These are phyloP conservation scores for Phoma sp. DNA, from an alignment of 2,329 filamentous ascomycete genomes.

Conservation along the genomic window DNA sequence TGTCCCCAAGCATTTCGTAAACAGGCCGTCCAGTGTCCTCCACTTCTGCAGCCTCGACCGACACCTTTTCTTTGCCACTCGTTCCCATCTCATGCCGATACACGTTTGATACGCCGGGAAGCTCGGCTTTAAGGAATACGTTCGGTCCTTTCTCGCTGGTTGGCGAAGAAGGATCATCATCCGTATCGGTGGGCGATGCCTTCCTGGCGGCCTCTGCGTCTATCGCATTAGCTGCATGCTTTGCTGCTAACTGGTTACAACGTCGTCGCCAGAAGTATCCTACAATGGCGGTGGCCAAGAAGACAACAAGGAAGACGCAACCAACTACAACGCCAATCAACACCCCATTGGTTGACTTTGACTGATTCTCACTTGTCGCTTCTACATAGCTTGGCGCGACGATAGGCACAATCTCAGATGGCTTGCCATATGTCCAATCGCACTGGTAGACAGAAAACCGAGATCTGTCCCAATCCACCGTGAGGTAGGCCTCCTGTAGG, in stretches of 20 bases:
- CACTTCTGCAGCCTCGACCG: constrained; percentile 34
- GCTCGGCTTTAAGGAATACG: constrained; percentile 55
- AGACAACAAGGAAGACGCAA: constrained; percentile 40
- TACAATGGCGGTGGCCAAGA: constrained; percentile 37
- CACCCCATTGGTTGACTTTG: constrained; percentile 38
- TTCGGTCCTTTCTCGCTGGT: constrained; percentile 30
- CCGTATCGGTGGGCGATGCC: constrained; percentile 22
- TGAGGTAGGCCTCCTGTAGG: constrained; percentile 68
- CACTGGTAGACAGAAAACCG: constrained; percentile 55
- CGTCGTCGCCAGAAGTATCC: constrained; percentile 45
- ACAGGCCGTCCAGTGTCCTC: constrained; percentile 48
- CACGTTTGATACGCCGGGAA: constrained; percentile 42
- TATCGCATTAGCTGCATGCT: constrained; percentile 30
- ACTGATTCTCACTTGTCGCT: background rate
- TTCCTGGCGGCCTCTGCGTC: constrained; percentile 30
- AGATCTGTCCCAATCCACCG: constrained; percentile 56
- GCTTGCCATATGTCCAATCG: constrained; percentile 39
- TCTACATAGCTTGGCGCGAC: constrained; percentile 35
- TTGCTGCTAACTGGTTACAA: constrained; percentile 32
- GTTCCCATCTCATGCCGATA: constrained; percentile 22
- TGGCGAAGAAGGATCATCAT: constrained; percentile 32
- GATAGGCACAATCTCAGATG: constrained; percentile 41
- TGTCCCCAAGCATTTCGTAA: constrained; percentile 61
- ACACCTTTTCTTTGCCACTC: constrained; percentile 25
- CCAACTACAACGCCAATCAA: constrained; percentile 55